phyloP scores from a whole-genome alignment of 805 yeast species.

The Brettanomyces anomalus region DNA sequence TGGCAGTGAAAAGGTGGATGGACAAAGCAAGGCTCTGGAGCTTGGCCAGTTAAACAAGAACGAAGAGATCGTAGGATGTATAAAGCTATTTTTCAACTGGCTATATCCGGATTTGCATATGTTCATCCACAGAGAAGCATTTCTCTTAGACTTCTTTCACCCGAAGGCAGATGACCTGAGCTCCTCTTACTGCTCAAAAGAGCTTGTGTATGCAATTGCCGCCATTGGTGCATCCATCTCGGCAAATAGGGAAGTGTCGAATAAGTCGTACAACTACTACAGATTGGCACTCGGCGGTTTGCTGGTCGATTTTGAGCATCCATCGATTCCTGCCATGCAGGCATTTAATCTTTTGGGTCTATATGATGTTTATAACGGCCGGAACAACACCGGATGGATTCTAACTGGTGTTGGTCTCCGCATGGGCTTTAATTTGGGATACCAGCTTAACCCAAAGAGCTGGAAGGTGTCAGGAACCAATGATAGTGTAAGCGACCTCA shows the following conservation, averaged over 20 bases:
- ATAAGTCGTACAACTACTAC: slow-evolving; percentile 36
- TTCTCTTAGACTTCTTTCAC: slow-evolving; percentile 49
- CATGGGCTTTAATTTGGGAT: slow-evolving; percentile 59
- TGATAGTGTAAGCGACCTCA: slow-evolving; percentile 35
- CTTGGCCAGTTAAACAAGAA: slow-evolving; percentile 27
- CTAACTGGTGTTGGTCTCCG: slow-evolving; percentile 53
- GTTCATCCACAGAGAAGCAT: slow-evolving; percentile 57
- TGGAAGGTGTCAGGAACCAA: slow-evolving; percentile 34
- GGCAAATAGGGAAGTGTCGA: slow-evolving; percentile 31
- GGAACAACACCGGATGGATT: slow-evolving; percentile 55
- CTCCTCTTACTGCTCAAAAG: slow-evolving; percentile 42
- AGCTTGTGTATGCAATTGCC: slow-evolving; percentile 46
- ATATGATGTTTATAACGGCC: slow-evolving; percentile 53
- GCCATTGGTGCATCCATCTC: slow-evolving; percentile 49
- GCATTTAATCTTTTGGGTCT: slow-evolving; percentile 49
- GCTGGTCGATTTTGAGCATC: slow-evolving; percentile 32
- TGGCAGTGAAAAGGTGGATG: background rate
- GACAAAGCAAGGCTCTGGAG: background rate
- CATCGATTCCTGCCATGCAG: slow-evolving; percentile 48
- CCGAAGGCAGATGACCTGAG: slow-evolving; percentile 34
- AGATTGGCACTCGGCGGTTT: slow-evolving; percentile 36
- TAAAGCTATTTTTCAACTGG: slow-evolving; percentile 42
- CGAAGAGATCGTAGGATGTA: slow-evolving; percentile 10
- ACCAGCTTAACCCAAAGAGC: slow-evolving; percentile 51
- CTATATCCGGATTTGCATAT: slow-evolving; percentile 55